Evolutionary conservation across 805 yeast genomes (phyloP).

Genomic region (Candida easanensis): DNA sequence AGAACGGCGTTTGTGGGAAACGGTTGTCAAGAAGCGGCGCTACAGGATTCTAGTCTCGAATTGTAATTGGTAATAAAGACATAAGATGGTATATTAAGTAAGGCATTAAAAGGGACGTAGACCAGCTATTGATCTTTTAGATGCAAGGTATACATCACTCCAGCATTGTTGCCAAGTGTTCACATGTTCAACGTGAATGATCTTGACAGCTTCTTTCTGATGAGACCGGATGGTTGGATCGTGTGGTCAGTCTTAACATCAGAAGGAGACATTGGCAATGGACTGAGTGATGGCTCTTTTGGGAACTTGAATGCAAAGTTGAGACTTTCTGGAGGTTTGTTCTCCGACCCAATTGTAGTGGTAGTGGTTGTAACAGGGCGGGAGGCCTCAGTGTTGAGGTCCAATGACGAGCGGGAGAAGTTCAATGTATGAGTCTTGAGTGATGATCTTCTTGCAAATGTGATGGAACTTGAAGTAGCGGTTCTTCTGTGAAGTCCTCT

Average conservation of each 20-base stretch:
- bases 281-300: conserved; percentile 5
- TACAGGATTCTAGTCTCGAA: too few species aligned
- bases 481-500: conserved; percentile 25
- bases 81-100: neutral
- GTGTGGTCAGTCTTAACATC: neutral
- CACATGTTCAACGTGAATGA: conserved; percentile 21
- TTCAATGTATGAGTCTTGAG: conserved; percentile 20
- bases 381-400: neutral
- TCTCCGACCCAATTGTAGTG: conserved; percentile 11
- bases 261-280: conserved; percentile 8
- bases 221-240: conserved; percentile 12
- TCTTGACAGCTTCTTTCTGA: conserved; percentile 22
- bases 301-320: conserved; percentile 29
- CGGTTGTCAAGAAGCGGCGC: too few species aligned
- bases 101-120: conserved; percentile 3
- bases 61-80: too few species aligned
- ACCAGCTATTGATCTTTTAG: neutral
- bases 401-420: conserved; percentile 14
- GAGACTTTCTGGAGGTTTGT: conserved; percentile 25
- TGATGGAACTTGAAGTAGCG: conserved; percentile 21
- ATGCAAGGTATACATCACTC: neutral
- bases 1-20: too few species aligned
- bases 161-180: conserved; percentile 1
- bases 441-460: conserved; percentile 20
- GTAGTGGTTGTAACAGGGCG: neutral